Conservation (phyloP, 202 grass and related monocot genomes). For the Bolboschoenoplectus hybrid region DNA sequence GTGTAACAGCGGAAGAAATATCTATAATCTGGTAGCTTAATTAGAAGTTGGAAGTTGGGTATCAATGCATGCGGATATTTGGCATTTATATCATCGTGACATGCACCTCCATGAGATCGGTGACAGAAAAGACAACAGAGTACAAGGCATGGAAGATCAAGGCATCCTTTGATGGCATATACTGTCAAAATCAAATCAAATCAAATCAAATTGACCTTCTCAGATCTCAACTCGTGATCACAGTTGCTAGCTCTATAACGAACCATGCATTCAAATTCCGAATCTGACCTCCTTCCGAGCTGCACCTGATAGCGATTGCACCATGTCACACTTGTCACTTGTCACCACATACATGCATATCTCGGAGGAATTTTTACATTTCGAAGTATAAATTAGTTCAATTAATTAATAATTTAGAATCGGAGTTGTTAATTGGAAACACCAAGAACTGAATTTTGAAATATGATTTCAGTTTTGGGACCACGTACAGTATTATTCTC, state of each 20-base stretch:
- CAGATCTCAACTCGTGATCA: background rate
- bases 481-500: too few relatives aligned
- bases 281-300: background rate
- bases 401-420: too few relatives aligned
- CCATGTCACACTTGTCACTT: too few relatives aligned
- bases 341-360: too few relatives aligned
- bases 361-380: too few relatives aligned
- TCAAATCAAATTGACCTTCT: background rate
- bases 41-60: background rate
- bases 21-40: background rate
- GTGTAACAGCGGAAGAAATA: background rate
- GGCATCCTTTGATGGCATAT: background rate
- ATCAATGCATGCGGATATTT: background rate
- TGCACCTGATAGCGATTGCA: background rate
- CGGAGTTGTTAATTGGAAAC: too few relatives aligned
- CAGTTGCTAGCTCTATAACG: background rate
- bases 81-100: background rate
- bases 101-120: background rate
- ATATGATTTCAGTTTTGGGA: too few relatives aligned
- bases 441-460: too few relatives aligned
- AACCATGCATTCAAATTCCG: conserved; percentile 9
- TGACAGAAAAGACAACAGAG: background rate
- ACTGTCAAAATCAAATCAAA: background rate
- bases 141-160: background rate
- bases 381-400: too few relatives aligned